Evolutionary conservation across 495 filamentous ascomycete species (phyloP).

Genomic region (Aspergillus campestris): DNA sequence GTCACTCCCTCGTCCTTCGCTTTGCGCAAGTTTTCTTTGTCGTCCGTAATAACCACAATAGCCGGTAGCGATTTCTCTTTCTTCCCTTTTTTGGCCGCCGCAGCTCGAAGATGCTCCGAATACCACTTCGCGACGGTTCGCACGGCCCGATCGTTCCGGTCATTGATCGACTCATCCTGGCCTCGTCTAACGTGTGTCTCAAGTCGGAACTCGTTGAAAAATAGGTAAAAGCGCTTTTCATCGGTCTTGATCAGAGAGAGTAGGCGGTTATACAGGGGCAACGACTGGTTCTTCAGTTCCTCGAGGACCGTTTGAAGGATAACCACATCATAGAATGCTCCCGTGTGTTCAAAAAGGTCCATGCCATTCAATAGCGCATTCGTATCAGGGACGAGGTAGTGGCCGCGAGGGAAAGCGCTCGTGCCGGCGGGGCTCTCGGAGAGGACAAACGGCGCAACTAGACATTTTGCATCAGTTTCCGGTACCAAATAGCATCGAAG

Average conservation of each 20-base stretch:
- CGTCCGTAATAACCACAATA: slow-evolving; percentile 90
- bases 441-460: slow-evolving; percentile 75
- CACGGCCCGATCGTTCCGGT: slow-evolving; percentile 90
- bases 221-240: slow-evolving; percentile 95
- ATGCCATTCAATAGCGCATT: slow-evolving; percentile 93
- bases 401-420: slow-evolving; percentile 69
- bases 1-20: slow-evolving; percentile 66
- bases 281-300: slow-evolving; percentile 84
- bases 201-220: slow-evolving; percentile 95
- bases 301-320: slow-evolving; percentile 93
- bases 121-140: slow-evolving; percentile 87
- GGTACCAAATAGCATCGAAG: neutral
- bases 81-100: slow-evolving; percentile 42
- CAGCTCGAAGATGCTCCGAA: slow-evolving; percentile 58
- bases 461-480: slow-evolving; percentile 19
- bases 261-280: slow-evolving; percentile 91
- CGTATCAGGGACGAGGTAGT: slow-evolving; percentile 93
- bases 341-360: slow-evolving; percentile 89
- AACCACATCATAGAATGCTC: slow-evolving; percentile 89
- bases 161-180: slow-evolving; percentile 82
- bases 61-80: slow-evolving; percentile 56
- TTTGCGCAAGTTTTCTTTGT: slow-evolving; percentile 77
- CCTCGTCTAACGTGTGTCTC: slow-evolving; percentile 79
- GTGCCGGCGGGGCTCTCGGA: slow-evolving; percentile 81
- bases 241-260: slow-evolving; percentile 84